Evolutionary conservation across 352 stramenopile species (phyloP).

Genomic region (Phytophthora hybrid): DNA sequence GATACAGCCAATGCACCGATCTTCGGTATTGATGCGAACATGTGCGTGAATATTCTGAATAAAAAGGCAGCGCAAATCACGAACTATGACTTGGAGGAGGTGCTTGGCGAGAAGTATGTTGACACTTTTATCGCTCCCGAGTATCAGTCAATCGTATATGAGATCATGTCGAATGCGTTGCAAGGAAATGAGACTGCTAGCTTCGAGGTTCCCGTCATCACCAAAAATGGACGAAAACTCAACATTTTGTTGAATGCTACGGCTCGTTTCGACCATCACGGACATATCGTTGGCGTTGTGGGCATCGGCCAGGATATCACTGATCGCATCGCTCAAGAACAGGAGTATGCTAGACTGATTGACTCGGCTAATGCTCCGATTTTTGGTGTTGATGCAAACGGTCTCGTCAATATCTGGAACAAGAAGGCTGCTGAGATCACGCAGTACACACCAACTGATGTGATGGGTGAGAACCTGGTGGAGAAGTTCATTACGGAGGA

Average conservation of each 20-base stretch:
- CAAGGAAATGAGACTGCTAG: conserved; percentile 69
- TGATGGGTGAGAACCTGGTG: conserved; percentile 68
- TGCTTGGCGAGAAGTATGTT: conserved; percentile 75
- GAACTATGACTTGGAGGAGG: conserved; percentile 77
- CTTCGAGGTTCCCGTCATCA: conserved; percentile 84
- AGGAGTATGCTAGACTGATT: conserved; percentile 69
- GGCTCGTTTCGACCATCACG: conserved; percentile 71
- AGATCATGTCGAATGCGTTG: conserved; percentile 72
- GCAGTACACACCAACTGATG: conserved; percentile 70
- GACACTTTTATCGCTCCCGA: conserved; percentile 87
- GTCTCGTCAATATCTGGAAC: conserved; percentile 79
- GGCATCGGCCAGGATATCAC: conserved; percentile 84
- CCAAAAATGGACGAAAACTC: conserved; percentile 62
- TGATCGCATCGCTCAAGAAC: conserved; percentile 63
- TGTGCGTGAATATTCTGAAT: conserved; percentile 72
- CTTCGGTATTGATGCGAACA: conserved; percentile 62
- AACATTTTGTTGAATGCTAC: conserved; percentile 86
- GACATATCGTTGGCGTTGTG: conserved; percentile 70
- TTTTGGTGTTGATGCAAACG: conserved; percentile 81
- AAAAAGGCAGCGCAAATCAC: conserved; percentile 77
- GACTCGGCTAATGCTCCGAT: conserved; percentile 87
- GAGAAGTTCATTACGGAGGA: conserved; percentile 68
- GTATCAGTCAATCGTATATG: conserved; percentile 69
- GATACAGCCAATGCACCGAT: conserved; percentile 64
- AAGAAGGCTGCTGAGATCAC: conserved; percentile 76